phyloP scores from a whole-genome alignment of 306 rosid species.

The Pyrus communis region DNA sequence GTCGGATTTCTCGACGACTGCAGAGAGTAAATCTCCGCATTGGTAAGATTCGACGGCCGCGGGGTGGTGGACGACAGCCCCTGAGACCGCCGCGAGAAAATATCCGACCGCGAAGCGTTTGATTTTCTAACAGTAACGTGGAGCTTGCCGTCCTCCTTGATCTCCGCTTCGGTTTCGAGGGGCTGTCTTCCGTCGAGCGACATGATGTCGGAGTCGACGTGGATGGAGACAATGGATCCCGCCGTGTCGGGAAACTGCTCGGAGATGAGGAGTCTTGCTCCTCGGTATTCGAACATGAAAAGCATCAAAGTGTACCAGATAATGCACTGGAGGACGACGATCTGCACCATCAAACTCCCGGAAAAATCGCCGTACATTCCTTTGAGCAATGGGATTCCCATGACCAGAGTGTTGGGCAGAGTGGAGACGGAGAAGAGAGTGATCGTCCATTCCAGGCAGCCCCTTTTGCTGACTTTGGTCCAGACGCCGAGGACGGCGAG shows the following conservation, averaged over 20 bases:
- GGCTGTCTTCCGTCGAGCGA: conserved; percentile 68
- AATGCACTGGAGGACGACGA: conserved; percentile 86
- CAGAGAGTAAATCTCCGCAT: conserved; percentile 79
- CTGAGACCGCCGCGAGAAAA: conserved; percentile 63
- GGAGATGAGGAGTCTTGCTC: conserved; percentile 60
- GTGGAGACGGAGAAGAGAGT: conserved; percentile 79
- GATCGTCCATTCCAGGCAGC: conserved; percentile 80
- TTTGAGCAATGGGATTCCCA: conserved; percentile 82
- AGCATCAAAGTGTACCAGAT: conserved; percentile 87
- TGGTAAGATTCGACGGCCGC: conserved; percentile 70
- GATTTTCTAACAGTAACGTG: conserved; percentile 72
- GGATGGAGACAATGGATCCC: conserved; percentile 76
- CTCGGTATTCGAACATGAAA: conserved; percentile 74
- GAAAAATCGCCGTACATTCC: conserved; percentile 85
- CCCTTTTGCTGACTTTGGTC: conserved; percentile 46
- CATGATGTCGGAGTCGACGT: conserved; percentile 81
- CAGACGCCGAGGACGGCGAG: conserved; percentile 43
- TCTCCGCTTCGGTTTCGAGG: conserved; percentile 59
- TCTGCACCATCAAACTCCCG: conserved; percentile 79
- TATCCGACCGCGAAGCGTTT: conserved; percentile 72
- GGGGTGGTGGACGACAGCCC: conserved; percentile 69
- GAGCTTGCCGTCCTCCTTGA: conserved; percentile 77
- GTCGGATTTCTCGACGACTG: conserved; percentile 74
- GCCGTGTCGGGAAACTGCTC: conserved; percentile 88
- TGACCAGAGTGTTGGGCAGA: conserved; percentile 77